Base-by-base conservation (phyloP, 2,329 filamentous ascomycete species). In the Colletotrichum euphorbiae region DNA sequence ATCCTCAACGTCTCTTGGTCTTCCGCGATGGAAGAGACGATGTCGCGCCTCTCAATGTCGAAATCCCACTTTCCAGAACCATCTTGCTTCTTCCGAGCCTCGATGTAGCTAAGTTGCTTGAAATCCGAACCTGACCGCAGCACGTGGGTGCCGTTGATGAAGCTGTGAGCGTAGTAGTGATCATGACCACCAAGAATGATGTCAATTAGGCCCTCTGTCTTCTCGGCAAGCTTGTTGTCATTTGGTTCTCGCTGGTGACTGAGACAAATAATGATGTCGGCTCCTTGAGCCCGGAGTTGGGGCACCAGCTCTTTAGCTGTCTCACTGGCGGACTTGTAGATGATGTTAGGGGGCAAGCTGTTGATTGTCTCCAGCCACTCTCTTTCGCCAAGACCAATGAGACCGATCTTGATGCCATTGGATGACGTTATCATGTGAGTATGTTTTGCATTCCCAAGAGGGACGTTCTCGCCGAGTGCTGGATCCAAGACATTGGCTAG, bases 291-390 rank as follows among this genome's bases (percentile, higher is more conserved):
- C 48, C 92, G 88, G 57, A 98, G 82, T 60, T 86, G 79, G 0
- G 93, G 92, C 0, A 93, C 89, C 1, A 97, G 83, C 75, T 94
- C 89, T 73, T 87, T 89, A 3, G 93, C 94, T 1, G 92, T 93
- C 62, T 88, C 87, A 6, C 87, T 90, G 4, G 93, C 93, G 8
- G 92, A 94, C 75, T 89, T 90, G 83, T 96, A 97, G 72, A 93
- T 88, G 60, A 98, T 84, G 72, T 93, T 85, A 0, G 94, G 93
- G 0, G 94, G 94, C 8, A 97, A 82, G 12, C 89, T 88, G 79
- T 97, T 97, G 79, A 97, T 94, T 0, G 93, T 97, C 68, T 90
- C 93, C 12, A 97, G 87, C 91, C 93, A 97, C 77, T 97, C 93
- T 55, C 93, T 85, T 81, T 97, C 94, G 1, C 91, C 94, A 2